Evolutionary conservation across 2,329 filamentous ascomycete species (phyloP).

Genomic region (Penicillium sp.): DNA sequence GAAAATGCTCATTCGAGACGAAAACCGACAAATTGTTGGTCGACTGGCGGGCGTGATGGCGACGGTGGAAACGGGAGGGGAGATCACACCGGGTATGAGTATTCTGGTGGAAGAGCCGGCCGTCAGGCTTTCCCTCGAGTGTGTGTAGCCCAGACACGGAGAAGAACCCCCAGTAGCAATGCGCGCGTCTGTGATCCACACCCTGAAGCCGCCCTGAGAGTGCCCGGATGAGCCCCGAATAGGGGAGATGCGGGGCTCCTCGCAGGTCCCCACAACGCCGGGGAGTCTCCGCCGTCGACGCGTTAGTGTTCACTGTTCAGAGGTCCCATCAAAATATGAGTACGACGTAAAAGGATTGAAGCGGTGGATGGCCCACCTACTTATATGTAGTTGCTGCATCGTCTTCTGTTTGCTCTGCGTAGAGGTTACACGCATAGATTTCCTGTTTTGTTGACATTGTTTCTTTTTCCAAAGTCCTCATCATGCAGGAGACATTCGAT

Average conservation of each 20-base stretch:
- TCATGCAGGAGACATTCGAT: conserved; percentile 19
- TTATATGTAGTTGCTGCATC: background rate
- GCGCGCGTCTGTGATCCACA: too few relatives aligned
- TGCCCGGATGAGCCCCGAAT: background rate
- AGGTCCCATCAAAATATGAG: background rate
- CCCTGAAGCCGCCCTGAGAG: background rate
- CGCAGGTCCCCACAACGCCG: conserved; percentile 9
- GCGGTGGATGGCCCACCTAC: background rate
- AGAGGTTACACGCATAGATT: background rate
- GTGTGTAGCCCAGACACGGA: background rate
- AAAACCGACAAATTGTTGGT: conserved; percentile 2
- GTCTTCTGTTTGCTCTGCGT: background rate
- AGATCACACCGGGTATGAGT: conserved; percentile 13
- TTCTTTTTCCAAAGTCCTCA: conserved; percentile 3
- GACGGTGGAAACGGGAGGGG: conserved; percentile 15
- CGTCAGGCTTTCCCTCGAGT: background rate
- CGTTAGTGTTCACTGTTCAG: too few relatives aligned
- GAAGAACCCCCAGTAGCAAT: background rate
- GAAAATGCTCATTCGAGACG: background rate
- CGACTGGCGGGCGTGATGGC: conserved; percentile 19
- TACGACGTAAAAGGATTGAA: background rate
- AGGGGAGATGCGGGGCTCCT: conserved; percentile 6
- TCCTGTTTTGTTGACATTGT: background rate
- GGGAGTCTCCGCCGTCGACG: conserved; percentile 15
- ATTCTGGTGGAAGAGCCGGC: conserved; percentile 9